Conservation (phyloP, 176 grass and related monocot species). For the Echinochloa phyllopogon region DNA sequence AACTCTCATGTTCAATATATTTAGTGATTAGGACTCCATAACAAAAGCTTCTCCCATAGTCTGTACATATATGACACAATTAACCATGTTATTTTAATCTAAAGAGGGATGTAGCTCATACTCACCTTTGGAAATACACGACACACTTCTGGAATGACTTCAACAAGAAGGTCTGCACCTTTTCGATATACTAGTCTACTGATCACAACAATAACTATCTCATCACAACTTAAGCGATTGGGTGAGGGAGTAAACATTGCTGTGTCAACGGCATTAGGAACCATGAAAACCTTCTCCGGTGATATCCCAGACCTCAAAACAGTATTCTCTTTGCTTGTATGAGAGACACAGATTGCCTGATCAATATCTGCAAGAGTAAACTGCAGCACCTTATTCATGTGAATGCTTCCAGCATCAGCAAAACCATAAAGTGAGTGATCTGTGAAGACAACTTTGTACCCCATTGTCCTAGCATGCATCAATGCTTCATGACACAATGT, state of each 20-base stretch:
- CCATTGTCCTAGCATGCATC: slow-evolving; percentile 97
- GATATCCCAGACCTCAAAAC: slow-evolving; percentile 90
- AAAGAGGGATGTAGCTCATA: slow-evolving; percentile 25
- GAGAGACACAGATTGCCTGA: slow-evolving; percentile 90
- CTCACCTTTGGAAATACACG: slow-evolving; percentile 87
- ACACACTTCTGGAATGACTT: slow-evolving; percentile 97
- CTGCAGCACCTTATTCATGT: slow-evolving; percentile 99
- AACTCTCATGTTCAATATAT: slow-evolving; percentile 8
- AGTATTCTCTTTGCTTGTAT: slow-evolving; percentile 98
- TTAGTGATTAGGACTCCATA: slow-evolving; percentile 29
- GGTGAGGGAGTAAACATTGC: slow-evolving; percentile 89
- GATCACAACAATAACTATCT: slow-evolving; percentile 92
- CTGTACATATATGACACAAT: not conserved
- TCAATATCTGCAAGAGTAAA: slow-evolving; percentile 96
- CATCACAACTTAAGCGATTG: slow-evolving; percentile 63
- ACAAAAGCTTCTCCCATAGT: not conserved
- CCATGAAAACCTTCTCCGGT: slow-evolving; percentile 83
- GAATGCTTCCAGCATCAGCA: slow-evolving; percentile 92
- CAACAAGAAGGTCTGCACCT: slow-evolving; percentile 93
- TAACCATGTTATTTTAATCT: not conserved
- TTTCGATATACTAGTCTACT: slow-evolving; percentile 96
- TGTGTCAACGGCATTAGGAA: slow-evolving; percentile 98
- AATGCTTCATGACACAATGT: slow-evolving; percentile 91
- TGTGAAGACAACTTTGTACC: slow-evolving; percentile 90
- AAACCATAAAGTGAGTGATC: slow-evolving; percentile 98